These are phyloP conservation scores for Nannizzia gypsea DNA, from an alignment of 2,329 filamentous ascomycete species.

Conservation along the genomic window DNA sequence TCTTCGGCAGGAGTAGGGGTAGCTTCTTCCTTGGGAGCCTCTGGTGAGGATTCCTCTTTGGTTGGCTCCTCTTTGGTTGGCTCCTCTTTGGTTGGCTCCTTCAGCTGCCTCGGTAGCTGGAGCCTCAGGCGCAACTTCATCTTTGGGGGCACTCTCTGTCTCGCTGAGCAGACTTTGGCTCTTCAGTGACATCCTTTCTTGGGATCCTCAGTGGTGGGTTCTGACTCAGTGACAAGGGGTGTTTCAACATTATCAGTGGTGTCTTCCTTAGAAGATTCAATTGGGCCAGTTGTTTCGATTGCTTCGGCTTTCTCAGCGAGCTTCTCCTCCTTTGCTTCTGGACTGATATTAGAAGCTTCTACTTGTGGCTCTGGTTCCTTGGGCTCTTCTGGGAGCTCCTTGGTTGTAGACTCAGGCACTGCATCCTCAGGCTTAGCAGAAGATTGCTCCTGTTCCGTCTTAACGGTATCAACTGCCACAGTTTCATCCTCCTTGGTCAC, in stretches of 20 bases:
- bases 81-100: not conserved
- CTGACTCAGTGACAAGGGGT: not conserved
- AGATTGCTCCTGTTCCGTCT: not conserved
- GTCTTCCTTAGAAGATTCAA: slow-evolving; percentile 1
- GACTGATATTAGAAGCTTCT: not conserved
- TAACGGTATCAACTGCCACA: not conserved
- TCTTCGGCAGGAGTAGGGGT: not conserved
- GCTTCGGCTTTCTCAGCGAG: not conserved
- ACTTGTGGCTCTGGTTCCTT: not conserved
- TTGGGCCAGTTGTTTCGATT: not conserved
- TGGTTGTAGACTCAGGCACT: slow-evolving; percentile 23
- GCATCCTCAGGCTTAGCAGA: slow-evolving; percentile 12
- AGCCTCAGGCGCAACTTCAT: not conserved
- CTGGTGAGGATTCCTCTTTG: not conserved
- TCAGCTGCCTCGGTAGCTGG: not conserved
- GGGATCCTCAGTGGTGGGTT: not conserved
- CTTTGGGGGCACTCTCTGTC: not conserved
- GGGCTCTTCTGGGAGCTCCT: slow-evolving; percentile 7
- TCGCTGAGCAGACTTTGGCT: not conserved
- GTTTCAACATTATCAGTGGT: not conserved
- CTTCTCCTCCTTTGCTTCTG: not conserved
- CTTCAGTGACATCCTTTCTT: not conserved
- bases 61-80: not conserved
- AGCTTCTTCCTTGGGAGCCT: not conserved
- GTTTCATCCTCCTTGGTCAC: not conserved